Conservation (phyloP, 78 protist species). For the Dictyostelium capitatum region DNA sequence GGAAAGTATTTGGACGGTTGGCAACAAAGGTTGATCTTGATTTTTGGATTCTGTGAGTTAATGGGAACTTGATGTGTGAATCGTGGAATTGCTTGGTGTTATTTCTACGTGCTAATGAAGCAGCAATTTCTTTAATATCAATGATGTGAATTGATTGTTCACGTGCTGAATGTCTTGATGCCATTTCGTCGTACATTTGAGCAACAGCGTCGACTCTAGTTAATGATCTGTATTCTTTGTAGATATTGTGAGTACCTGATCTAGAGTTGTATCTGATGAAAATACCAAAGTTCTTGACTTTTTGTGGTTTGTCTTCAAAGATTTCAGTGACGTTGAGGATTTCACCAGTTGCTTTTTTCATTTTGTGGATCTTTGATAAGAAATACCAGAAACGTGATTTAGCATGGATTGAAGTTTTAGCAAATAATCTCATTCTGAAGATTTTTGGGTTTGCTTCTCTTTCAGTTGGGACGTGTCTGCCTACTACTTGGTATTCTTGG, state of each 20-base stretch:
- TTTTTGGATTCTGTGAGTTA: slow-evolving; percentile 88
- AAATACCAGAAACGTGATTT: slow-evolving; percentile 98
- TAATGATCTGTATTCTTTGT: slow-evolving; percentile 97
- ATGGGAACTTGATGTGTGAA: slow-evolving; percentile 90
- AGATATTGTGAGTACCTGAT: slow-evolving; percentile 98
- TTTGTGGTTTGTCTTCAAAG: slow-evolving; percentile 89
- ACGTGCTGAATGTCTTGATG: slow-evolving; percentile 97
- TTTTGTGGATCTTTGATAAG: slow-evolving; percentile 91
- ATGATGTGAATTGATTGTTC: slow-evolving; percentile 95
- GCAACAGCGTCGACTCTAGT: slow-evolving; percentile 92
- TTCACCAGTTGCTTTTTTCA: slow-evolving; percentile 98
- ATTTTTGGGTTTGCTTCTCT: slow-evolving; percentile 91
- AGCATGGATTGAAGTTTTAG: slow-evolving; percentile 97
- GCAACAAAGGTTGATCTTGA: slow-evolving; percentile 54
- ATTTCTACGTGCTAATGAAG: slow-evolving; percentile 81
- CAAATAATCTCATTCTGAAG: slow-evolving; percentile 99
- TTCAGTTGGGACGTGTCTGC: slow-evolving; percentile 91
- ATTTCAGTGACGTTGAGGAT: slow-evolving; percentile 94
- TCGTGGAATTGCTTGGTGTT: slow-evolving; percentile 91
- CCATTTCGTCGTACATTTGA: slow-evolving; percentile 96
- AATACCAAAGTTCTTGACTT: slow-evolving; percentile 97
- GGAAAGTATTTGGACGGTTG: slow-evolving; percentile 63
- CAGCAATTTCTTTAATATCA: slow-evolving; percentile 85
- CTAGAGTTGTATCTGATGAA: slow-evolving; percentile 98
- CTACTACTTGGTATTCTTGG: slow-evolving; percentile 93